These are phyloP conservation scores for Haplosporangium sp. DNA, from an alignment of 371 early-diverging fungal genomes.

Conservation along the genomic window DNA sequence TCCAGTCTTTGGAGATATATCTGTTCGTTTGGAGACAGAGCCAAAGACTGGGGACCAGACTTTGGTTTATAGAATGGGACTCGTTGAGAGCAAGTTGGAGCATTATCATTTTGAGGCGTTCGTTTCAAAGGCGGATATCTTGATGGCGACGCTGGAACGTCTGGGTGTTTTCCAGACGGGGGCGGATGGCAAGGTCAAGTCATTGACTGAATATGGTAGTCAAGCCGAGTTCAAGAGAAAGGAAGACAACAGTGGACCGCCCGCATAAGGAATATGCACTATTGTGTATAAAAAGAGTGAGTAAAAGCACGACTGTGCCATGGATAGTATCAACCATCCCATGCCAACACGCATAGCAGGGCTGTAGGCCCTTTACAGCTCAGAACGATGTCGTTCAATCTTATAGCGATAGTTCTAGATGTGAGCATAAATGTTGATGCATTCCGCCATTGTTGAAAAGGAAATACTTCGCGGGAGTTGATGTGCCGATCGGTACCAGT, in stretches of 20 bases:
- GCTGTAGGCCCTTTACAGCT: too few relatives aligned
- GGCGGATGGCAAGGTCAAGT: neutral
- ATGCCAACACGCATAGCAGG: too few relatives aligned
- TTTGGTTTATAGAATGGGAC: neutral
- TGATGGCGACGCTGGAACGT: neutral
- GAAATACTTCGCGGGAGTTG: too few relatives aligned
- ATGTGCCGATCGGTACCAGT: too few relatives aligned
- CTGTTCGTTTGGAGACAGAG: neutral
- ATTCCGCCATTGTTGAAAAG: too few relatives aligned
- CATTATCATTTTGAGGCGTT: neutral
- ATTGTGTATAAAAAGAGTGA: neutral
- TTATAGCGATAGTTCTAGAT: too few relatives aligned
- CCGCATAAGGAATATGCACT: neutral
- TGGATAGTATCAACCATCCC: too few relatives aligned
- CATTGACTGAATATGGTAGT: neutral
- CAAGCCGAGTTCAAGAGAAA: neutral
- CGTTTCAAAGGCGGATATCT: neutral
- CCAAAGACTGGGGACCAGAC: neutral
- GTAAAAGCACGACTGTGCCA: neutral
- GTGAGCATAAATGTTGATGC: too few relatives aligned
- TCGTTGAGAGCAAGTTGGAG: neutral
- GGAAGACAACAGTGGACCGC: neutral
- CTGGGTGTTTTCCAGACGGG: neutral
- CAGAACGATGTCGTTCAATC: too few relatives aligned
- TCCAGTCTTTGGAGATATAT: neutral